Base-by-base conservation (phyloP, 495 filamentous ascomycete species). In the Penicillium bialowiezense region DNA sequence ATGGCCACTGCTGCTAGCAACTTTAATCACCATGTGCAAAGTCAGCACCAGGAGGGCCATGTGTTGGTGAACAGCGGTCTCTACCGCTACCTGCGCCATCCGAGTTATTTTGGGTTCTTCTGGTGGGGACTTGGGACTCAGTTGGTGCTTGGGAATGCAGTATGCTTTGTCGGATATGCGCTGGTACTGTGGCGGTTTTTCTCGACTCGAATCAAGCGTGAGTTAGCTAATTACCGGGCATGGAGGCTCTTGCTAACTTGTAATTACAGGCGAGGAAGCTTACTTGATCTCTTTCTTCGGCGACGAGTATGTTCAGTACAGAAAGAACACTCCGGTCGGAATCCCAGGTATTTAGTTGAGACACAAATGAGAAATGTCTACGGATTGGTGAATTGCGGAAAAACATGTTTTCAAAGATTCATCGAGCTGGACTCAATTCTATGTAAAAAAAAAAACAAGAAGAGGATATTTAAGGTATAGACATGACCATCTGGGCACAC, bases 41-140 rank as follows among this genome's bases (percentile, higher is more conserved):
- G 76, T 19, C 74, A 70, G 45, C 82, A 79, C 56, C 79, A 77
- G 51, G 69, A 82, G 24, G 81, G 74, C 0, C 93, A 98, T 63
- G 76, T 73, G 7, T 75, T 98, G 12, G 89, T 98, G 29, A 95
- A 84, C 8, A 74, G 67, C 31, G 93, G 93, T 1, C 44, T 86
- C 12, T 87, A 87, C 60, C 48, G 55, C 2, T 58, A 73, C 26
- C 63, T 95, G 39, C 73, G 93, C 5, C 93, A 98, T 67, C 93
- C 93, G 40, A 84, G 83, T 34, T 98, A 98, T 63, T 97, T 97
- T 69, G 93, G 93, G 1, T 98, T 95, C 70, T 98, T 95, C 63
- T 97, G 90, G 86, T 98, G 91, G 91, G 90, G 86, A 0, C 48
- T 97, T n/a, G 93, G 93, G 1, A 95, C 90, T 32, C 93, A 98